These are phyloP conservation scores for Picocystis sp. DNA, from an alignment of 163 green algal species.

Conservation along the genomic window DNA sequence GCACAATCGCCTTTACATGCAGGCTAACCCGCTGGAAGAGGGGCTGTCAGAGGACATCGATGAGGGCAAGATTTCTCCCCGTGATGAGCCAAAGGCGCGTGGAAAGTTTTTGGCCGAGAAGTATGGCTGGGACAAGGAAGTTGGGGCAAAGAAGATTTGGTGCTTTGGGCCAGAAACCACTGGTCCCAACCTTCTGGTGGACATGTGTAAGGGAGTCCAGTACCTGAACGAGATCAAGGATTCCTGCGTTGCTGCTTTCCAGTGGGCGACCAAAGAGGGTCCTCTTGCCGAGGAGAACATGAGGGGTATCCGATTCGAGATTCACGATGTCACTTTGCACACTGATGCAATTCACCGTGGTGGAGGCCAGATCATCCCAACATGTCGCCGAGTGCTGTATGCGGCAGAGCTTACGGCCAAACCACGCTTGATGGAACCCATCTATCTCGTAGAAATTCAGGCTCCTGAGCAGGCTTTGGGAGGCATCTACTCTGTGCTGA, in stretches of 20 bases:
- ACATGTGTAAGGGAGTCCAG: constrained; percentile 52
- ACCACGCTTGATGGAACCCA: constrained; percentile 81
- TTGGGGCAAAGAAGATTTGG: constrained; percentile 93
- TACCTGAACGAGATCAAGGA: constrained; percentile 99
- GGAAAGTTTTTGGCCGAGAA: constrained; percentile 81
- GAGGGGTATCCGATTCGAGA: constrained; percentile 84
- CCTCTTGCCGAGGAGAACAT: constrained; percentile 97
- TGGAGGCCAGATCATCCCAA: constrained; percentile 97
- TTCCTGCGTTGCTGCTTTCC: constrained; percentile 83
- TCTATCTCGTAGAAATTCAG: constrained; percentile 99
- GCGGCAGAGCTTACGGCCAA: constrained; percentile 73
- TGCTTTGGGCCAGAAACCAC: constrained; percentile 96
- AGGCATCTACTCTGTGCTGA: constrained; percentile 94
- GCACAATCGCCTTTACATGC: constrained; percentile 96
- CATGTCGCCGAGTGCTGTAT: constrained; percentile 81
- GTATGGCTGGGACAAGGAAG: constrained; percentile 98
- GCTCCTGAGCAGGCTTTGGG: constrained; percentile 84
- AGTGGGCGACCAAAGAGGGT: constrained; percentile 97
- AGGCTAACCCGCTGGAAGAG: constrained; percentile 87
- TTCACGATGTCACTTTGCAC: constrained; percentile 87
- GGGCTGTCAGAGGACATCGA: constrained; percentile 94
- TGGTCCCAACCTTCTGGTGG: constrained; percentile 90
- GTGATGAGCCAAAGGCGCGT: constrained; percentile 89
- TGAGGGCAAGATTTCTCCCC: constrained; percentile 71
- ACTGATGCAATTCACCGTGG: constrained; percentile 95